Conservation (phyloP, 2,329 filamentous ascomycete genomes). For the Cercospora berteroae region DNA sequence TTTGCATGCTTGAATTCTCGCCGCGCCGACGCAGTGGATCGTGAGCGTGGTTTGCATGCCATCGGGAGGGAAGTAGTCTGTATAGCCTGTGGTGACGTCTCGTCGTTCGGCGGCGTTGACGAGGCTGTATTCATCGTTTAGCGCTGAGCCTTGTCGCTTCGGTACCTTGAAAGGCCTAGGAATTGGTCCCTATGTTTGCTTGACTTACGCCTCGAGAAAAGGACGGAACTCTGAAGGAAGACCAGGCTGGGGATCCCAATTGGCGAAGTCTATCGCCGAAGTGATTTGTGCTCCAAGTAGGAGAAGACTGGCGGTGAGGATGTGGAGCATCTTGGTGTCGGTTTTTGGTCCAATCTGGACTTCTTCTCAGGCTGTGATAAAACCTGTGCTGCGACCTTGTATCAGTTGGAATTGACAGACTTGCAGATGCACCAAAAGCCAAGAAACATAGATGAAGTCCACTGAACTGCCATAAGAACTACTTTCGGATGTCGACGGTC, state of each 20-base stretch:
- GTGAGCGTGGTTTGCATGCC: slow-evolving; percentile 14
- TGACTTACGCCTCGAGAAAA: not conserved
- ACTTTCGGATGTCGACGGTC: not conserved
- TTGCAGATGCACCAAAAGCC: not conserved
- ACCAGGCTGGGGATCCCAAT: not conserved
- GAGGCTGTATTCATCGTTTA: too few species aligned
- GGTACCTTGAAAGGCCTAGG: too few species aligned
- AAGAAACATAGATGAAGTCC: not conserved
- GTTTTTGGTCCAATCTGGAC: not conserved
- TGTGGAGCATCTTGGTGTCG: not conserved
- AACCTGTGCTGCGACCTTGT: not conserved
- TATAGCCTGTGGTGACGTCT: slow-evolving; percentile 12
- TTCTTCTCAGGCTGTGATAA: not conserved
- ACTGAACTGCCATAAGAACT: not conserved
- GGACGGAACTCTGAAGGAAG: not conserved
- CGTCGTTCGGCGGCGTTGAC: slow-evolving; percentile 10
- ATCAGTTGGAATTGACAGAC: not conserved
- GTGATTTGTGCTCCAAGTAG: not conserved
- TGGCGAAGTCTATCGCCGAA: not conserved
- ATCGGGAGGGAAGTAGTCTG: slow-evolving; percentile 15
- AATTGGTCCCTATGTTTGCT: too few species aligned
- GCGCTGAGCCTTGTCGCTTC: too few species aligned
- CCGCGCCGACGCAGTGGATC: slow-evolving; percentile 13
- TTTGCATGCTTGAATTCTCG: slow-evolving; percentile 9
- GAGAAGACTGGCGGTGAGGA: not conserved